Conservation (phyloP, 441 rosid genomes). For the Adansonia grandidieri region DNA sequence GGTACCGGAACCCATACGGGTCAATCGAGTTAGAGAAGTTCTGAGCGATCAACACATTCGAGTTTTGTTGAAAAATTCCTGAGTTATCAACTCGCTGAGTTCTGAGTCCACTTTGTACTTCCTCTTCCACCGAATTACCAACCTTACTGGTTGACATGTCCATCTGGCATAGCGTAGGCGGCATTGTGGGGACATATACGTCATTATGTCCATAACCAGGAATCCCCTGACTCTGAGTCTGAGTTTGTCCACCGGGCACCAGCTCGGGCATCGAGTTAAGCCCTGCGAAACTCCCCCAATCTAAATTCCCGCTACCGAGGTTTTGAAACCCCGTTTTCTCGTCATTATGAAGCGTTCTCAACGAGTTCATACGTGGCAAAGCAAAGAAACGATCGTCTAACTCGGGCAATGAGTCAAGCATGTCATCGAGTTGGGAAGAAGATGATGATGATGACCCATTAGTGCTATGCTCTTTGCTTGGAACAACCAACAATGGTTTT, state of each 20-base stretch:
- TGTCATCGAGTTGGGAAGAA: conserved; percentile 86
- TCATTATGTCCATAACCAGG: conserved; percentile 40
- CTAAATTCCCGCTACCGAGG: conserved; percentile 58
- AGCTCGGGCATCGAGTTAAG: conserved; percentile 54
- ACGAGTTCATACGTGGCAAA: conserved; percentile 55
- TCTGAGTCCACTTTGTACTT: conserved; percentile 72
- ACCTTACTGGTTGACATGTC: conserved; percentile 21
- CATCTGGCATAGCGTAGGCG: conserved; percentile 34
- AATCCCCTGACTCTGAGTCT: conserved; percentile 44
- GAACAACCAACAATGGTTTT: conserved; percentile 39
- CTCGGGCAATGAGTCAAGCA: conserved; percentile 71
- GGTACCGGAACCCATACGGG: conserved; percentile 59
- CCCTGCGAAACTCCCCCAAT: conserved; percentile 79
- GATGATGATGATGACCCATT: conserved; percentile 67
- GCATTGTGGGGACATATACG: conserved; percentile 45
- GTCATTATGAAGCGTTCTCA: conserved; percentile 50
- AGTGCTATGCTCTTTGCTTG: conserved; percentile 65
- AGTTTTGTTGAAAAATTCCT: conserved; percentile 39
- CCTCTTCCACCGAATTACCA: conserved; percentile 49
- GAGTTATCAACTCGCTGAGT: conserved; percentile 39
- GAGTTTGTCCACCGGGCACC: conserved; percentile 36
- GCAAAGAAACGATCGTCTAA: conserved; percentile 53
- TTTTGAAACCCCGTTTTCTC: conserved; percentile 45
- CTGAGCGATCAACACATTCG: conserved; percentile 40
- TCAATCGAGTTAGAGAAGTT: conserved; percentile 46